Base-by-base conservation (phyloP, 495 filamentous ascomycete genomes). In the Aspergillus asperescens region DNA sequence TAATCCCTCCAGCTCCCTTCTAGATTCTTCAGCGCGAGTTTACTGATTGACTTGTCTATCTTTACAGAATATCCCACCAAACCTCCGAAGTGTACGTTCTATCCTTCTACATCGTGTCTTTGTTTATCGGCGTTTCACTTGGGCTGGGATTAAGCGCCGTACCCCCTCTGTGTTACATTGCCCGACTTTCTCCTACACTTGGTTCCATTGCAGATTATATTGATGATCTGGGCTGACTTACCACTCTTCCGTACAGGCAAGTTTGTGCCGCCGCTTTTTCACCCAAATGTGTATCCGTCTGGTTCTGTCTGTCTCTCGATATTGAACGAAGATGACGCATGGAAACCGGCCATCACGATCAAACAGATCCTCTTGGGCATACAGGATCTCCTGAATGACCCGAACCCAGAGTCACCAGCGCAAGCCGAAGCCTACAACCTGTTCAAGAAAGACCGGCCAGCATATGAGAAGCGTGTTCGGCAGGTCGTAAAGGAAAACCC, bases 201-300 rank as follows among this genome's bases (percentile, higher is more conserved):
- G 29, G 13, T 27, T 13, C 9, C 7, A 1, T 23, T 42, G 1
- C 7, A 24, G 8, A 12, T 41, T 53, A 13, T n/a, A 28, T 23
- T 42, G 9, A 28, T 22, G 18, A 7, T 31, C 10, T 28, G 37
- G 28, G 28, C 25, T 52, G 23, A 52, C 41, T 16, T 28, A 7
- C 2, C 8, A 12, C 3, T 7, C 5, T 27, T 46, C 5, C 20
- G 27, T 32, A 37, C 58, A 97, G 92, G 92, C 84, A 96, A 96
- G 81, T 99, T 99, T 61, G 79, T 84, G 1, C 93, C 93, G 6
- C 90, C 93, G 3, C 85, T 99, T 12, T 99, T 97, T 77, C 93
- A 99, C 65, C 93, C 93, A 0, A 99, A 99, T 63, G 94, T 99
- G 61, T 99, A 99, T 66, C 93, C 93, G 1, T 96, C 92, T 2